Evolutionary conservation across 73 alveolate species (phyloP).

Genomic region (Symbiodinium pilosum): DNA sequence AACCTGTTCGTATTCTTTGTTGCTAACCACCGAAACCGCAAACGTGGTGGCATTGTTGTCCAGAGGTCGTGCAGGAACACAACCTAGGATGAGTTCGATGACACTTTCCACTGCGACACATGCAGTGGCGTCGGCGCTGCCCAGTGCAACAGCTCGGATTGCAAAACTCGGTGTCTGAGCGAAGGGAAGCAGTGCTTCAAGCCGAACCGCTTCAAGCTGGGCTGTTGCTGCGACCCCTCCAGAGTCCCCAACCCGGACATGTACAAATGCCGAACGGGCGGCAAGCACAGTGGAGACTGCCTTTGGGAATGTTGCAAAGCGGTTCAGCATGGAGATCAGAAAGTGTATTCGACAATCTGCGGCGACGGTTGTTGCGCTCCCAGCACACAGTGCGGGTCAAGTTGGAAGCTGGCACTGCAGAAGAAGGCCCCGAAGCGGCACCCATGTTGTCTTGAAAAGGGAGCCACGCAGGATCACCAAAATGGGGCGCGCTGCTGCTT

Average conservation of each 20-base stretch:
- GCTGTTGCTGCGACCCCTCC: constrained; percentile 51
- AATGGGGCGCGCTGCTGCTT: constrained; percentile 44
- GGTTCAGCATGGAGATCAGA: background rate
- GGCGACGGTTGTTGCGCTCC: constrained; percentile 64
- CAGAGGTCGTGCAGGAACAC: background rate
- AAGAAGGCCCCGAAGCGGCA: background rate
- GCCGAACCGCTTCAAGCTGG: constrained; percentile 43
- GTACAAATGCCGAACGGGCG: constrained; percentile 38
- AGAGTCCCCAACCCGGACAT: constrained; percentile 21
- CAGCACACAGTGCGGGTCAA: constrained; percentile 30
- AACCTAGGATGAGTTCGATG: constrained; percentile 9
- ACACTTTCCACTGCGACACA: background rate
- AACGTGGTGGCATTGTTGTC: too few species aligned
- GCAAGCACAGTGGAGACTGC: constrained; percentile 25
- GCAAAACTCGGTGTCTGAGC: background rate
- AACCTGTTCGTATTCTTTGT: too few species aligned
- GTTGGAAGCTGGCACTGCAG: constrained; percentile 34
- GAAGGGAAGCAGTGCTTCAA: constrained; percentile 52
- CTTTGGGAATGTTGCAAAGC: constrained; percentile 43
- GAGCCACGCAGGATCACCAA: constrained; percentile 52
- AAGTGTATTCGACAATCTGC: background rate
- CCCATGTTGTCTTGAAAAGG: constrained; percentile 12
- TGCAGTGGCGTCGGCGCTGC: constrained; percentile 38
- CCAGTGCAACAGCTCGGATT: constrained; percentile 33
- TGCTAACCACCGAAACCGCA: too few species aligned